Evolutionary conservation across 148 eudicot species (phyloP), one percentile per base, ranked within the genome.

Genomic region (Rhododendron williamsianum): DNA sequence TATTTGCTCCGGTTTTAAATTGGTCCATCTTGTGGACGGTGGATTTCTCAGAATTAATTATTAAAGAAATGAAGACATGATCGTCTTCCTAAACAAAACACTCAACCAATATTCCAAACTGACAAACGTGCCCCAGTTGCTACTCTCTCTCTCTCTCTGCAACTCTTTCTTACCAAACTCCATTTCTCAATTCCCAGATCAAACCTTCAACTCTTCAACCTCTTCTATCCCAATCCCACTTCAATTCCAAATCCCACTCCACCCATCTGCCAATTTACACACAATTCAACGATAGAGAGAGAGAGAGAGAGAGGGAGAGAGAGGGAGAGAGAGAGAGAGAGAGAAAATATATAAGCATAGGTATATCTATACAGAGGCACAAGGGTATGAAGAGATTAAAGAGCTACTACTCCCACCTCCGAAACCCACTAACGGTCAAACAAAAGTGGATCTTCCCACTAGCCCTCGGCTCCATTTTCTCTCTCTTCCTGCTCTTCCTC

Each of bases 371-470:
- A 67, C 15, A 25, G 76, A 27, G 41, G 15, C 18, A 4, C 6
- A 13, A 33, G 76, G 35, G 38, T 12, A 94, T 93, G 96, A 93
- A 95, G 96, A 91, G 88, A 85, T 84, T 95, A 36, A 88, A 86
- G 83, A 92, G 88, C 88, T 93, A 88, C 71, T 91, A 91, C 88
- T 21, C 87, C 54, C 90, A 89, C 74, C 87, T 92, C 19, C 78
- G 88, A 60, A 91, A 90, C 67, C 93, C 92, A 13, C 92, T 89
- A 21, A 82, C 91, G 58, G 83, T 87, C 78, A 92, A 90, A n/a
- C 80, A 90, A 6, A 95, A 89, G 89, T 95, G 98, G 96, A 94
- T 96, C 89, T 91, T 93, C 69, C 95, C 96, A 0, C 41, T 96
- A 27, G 93, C 95, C 69, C 86, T 96, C 30, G 92, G 85, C 25